These are phyloP conservation scores for Kluyveromyces sp. DNA, from an alignment of 1,139 yeast species.

Conservation along the genomic window DNA sequence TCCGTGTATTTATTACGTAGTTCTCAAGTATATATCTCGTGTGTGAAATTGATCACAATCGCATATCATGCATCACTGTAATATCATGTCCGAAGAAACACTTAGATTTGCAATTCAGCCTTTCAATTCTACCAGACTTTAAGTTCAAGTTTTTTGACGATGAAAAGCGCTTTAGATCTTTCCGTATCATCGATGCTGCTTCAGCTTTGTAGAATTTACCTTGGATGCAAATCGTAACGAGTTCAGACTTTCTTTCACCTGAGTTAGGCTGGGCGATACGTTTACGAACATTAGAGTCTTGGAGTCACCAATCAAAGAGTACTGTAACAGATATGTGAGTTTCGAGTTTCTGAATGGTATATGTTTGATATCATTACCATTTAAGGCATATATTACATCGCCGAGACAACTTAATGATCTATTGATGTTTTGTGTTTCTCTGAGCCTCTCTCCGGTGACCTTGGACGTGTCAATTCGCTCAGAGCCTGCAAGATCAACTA, in stretches of 20 bases:
- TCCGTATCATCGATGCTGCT: neutral
- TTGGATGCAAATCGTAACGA: conserved; percentile 87
- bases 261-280: conserved; percentile 59
- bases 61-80: neutral
- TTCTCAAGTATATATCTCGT: neutral
- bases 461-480: conserved; percentile 76
- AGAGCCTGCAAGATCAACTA: conserved; percentile 83
- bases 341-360: conserved; percentile 53
- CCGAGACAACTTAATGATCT: conserved; percentile 84
- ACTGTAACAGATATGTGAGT: conserved; percentile 74
- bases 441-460: conserved; percentile 71
- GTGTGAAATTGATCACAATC: neutral
- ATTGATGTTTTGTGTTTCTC: conserved; percentile 86
- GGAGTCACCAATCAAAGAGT: conserved; percentile 78
- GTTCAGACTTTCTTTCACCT: conserved; percentile 71
- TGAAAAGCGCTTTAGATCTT: too few relatives aligned
- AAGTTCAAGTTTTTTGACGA: too few relatives aligned
- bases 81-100: too few relatives aligned
- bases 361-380: conserved; percentile 36
- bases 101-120: too few relatives aligned
- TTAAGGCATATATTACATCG: conserved; percentile 78
- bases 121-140: too few relatives aligned
- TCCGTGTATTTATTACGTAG: neutral
- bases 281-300: conserved; percentile 94
- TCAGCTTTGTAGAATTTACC: conserved; percentile 50